Evolutionary conservation across 169 alveolate genomes (phyloP).

Genomic region (Eimeria praecox): DNA sequence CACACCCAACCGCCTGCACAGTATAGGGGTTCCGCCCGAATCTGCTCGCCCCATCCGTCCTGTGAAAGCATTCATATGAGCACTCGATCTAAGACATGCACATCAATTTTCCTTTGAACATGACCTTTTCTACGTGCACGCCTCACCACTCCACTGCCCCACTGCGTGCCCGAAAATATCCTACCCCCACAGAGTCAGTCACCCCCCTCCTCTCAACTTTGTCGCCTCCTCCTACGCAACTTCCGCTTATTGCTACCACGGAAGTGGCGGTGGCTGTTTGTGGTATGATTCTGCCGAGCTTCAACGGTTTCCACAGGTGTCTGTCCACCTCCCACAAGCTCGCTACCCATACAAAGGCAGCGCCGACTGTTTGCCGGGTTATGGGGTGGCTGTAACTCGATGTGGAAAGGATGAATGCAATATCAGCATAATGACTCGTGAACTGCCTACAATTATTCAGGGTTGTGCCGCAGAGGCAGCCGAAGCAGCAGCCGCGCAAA

Average conservation of each 20-base stretch:
- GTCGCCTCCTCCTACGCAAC: background rate
- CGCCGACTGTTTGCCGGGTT: background rate
- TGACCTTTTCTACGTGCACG: background rate
- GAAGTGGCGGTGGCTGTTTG: background rate
- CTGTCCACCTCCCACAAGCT: background rate
- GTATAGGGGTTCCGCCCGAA: no score
- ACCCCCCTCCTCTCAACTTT: background rate
- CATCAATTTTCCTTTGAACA: background rate
- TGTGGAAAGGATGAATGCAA: background rate
- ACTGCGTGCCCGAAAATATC: background rate
- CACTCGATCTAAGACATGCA: background rate
- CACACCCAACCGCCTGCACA: background rate
- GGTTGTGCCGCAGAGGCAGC: background rate
- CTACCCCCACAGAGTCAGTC: background rate
- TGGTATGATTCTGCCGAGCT: background rate
- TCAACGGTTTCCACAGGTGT: background rate
- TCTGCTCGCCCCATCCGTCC: background rate
- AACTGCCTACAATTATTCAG: background rate
- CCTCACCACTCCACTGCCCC: background rate
- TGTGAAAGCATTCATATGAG: background rate
- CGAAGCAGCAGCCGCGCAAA: slow-evolving; percentile 21
- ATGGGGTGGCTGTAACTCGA: background rate
- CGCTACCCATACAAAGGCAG: background rate
- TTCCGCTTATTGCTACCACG: background rate
- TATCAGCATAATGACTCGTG: background rate